These are phyloP conservation scores for Clausena lansium DNA, from an alignment of 345 rosid genomes.

Conservation along the genomic window DNA sequence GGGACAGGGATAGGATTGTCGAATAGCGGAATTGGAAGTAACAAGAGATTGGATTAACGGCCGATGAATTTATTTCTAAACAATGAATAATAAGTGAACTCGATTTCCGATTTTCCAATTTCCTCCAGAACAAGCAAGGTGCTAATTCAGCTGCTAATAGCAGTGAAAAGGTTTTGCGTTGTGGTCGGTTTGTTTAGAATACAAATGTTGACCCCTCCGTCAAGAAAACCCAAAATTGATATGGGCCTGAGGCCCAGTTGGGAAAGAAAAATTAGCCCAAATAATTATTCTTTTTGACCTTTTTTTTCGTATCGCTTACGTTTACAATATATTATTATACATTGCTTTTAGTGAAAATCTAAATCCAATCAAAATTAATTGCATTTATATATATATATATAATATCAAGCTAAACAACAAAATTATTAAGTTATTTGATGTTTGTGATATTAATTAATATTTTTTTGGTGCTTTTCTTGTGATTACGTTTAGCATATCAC, in stretches of 20 bases:
- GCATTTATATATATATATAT: too few species aligned
- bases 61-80: not conserved
- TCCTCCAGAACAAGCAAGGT: slow-evolving; percentile 16
- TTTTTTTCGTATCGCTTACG: too few species aligned
- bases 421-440: too few species aligned
- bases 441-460: too few species aligned
- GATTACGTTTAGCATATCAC: too few species aligned
- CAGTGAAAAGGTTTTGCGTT: too few species aligned
- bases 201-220: not conserved
- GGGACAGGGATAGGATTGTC: not conserved
- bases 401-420: too few species aligned
- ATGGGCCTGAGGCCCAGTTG: not conserved
- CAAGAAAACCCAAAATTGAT: slow-evolving; percentile 1
- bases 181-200: not conserved
- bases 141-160: not conserved
- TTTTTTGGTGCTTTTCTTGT: too few species aligned
- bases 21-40: not conserved
- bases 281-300: too few species aligned
- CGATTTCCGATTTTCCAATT: not conserved
- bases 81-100: not conserved
- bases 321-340: too few species aligned
- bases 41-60: not conserved
- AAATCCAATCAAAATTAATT: not conserved
- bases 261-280: not conserved
- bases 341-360: not conserved